Evolutionary conservation across 768 basidiomycete species (phyloP), one percentile per base, ranked within the genome.

Genomic region (Boletus rubroflammeus): DNA sequence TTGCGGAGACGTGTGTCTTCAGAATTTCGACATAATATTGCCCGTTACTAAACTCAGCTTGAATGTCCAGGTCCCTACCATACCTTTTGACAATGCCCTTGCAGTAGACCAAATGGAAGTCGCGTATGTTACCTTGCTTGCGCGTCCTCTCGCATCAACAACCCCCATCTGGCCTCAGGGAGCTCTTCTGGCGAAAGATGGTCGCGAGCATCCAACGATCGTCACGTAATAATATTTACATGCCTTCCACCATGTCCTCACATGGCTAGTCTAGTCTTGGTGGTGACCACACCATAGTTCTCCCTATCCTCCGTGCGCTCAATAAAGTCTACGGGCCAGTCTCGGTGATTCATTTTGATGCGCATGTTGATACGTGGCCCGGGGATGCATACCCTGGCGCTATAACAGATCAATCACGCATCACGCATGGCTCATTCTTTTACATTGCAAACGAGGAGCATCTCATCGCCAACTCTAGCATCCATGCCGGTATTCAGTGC

Each of bases 361-460:
- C 79, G 6, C 85, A 86, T 62, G 73, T 82, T 70, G 88, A 90
- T 63, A 90, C 89, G 7, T 80, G 69, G 44, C 8, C n/a, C 11
- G 44, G 44, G 82, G 52, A 66, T 51, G 69, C 65, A 32, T 63
- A 65, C 43, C 71, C 71, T 9, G 78, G 75, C 17, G 76, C 66
- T 17, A 59, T 67, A 36, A 81, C 80, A 21, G 79, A 77, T 39
- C 85, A 84, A 68, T 85, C 82, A 45, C 83, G 76, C 54, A 75
- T 92, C 38, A 93, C 84, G 0, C 93, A 95, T 61, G 93, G 92
- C 51, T 88, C 87, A 1, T 94, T 93, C 75, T 95, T 94, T 74
- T 81, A 83, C 68, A 68, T 88, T 35, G 93, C 93, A 0, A 78
- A 79, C 25, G 79, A 89, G 61, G 89, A 93, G 65, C 88, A 88